Evolutionary conservation across 352 stramenopile genomes (phyloP).

Genomic region (Blastocystis sp.): DNA sequence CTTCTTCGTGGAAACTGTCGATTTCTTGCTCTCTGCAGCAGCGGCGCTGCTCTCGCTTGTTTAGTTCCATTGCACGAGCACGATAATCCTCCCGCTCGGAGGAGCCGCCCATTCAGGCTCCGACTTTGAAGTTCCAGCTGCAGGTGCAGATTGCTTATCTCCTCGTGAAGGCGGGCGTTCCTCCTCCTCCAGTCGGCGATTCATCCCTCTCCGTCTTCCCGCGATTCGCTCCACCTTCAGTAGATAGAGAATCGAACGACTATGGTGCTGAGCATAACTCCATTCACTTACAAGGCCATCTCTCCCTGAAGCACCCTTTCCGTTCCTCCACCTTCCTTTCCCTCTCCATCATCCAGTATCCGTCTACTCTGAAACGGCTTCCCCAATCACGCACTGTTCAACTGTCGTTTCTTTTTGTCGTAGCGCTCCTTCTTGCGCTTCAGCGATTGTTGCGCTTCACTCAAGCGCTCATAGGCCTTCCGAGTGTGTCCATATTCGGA

Average conservation of each 20-base stretch:
- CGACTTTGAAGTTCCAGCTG: slow-evolving; percentile 24
- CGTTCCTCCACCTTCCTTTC: slow-evolving; percentile 1
- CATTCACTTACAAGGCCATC: neutral
- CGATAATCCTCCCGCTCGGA: slow-evolving; percentile 17
- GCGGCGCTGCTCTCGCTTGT: slow-evolving; percentile 8
- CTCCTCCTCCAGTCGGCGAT: slow-evolving; percentile 11
- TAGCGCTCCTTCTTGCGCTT: slow-evolving; percentile 53
- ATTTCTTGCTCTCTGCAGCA: slow-evolving; percentile 18
- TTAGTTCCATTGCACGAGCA: slow-evolving; percentile 37
- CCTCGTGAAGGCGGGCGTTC: slow-evolving; percentile 3
- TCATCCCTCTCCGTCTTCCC: slow-evolving; percentile 8
- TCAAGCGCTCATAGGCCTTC: slow-evolving; percentile 1
- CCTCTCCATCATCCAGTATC: slow-evolving; percentile 12
- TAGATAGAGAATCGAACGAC: no score
- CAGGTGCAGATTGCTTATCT: slow-evolving; percentile 14
- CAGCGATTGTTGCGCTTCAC: slow-evolving; percentile 6
- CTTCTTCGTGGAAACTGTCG: slow-evolving; percentile 27
- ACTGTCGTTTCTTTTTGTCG: slow-evolving; percentile 56
- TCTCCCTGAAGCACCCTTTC: slow-evolving; percentile 2
- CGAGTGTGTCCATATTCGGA: slow-evolving; percentile 8
- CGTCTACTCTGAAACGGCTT: neutral
- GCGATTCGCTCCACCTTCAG: neutral
- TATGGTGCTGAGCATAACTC: no score
- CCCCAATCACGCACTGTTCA: neutral
- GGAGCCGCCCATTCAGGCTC: neutral